Evolutionary conservation across 306 rosid genomes (phyloP).

Genomic region (Cucumis melo): DNA sequence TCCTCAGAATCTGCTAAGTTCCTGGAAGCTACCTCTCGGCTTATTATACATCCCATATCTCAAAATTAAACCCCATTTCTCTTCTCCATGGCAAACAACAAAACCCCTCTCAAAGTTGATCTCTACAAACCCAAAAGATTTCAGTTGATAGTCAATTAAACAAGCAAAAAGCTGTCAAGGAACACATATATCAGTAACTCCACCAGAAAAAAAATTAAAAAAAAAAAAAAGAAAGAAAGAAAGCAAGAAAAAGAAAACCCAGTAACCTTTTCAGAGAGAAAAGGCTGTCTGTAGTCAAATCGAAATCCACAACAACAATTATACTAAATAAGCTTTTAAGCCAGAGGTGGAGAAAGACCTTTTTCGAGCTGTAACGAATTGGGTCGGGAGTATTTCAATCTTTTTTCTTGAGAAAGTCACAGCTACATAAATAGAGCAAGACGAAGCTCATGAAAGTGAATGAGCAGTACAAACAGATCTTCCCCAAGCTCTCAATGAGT

Average conservation of each 20-base stretch:
- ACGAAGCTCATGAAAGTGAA: neutral
- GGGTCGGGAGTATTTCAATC: neutral
- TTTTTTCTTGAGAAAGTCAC: neutral
- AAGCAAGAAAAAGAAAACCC: neutral
- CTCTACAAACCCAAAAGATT: neutral
- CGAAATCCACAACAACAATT: neutral
- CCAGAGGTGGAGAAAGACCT: neutral
- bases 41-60: constrained; percentile 75
- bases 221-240: too few relatives aligned
- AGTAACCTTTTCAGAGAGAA: neutral
- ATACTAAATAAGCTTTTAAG: neutral
- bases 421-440: neutral
- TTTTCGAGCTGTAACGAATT: neutral
- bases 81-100: neutral
- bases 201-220: neutral
- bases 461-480: neutral
- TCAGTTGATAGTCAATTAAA: neutral
- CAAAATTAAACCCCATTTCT: constrained; percentile 30
- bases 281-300: neutral
- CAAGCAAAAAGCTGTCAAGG: neutral
- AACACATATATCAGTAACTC: neutral
- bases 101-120: neutral
- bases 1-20: constrained; percentile 25
- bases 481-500: neutral
- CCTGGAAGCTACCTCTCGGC: constrained; percentile 53